phyloP scores from a whole-genome alignment of 176 grass and related monocot genomes.

The Triticum aestivum region DNA sequence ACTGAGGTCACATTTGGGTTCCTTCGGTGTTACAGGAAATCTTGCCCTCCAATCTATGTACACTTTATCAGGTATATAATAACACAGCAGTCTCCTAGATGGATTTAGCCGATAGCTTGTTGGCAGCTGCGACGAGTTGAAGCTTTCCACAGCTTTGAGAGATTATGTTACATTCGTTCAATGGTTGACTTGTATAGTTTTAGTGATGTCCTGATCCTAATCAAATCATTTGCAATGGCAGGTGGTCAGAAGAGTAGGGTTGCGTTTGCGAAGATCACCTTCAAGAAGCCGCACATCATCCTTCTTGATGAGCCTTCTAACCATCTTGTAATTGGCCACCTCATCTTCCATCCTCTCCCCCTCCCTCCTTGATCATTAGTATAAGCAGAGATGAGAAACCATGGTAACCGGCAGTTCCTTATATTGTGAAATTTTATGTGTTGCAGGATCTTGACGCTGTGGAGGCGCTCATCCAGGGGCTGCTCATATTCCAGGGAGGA shows the following conservation, averaged over 20 bases:
- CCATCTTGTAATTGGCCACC: conserved; percentile 71
- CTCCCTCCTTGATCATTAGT: background rate
- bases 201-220: conserved; percentile 16
- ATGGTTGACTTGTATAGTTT: background rate
- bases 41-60: conserved; percentile 97
- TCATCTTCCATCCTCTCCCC: background rate
- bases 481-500: conserved; percentile 95
- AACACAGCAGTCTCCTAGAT: background rate
- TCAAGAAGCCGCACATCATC: conserved; percentile 97
- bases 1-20: conserved; percentile 90
- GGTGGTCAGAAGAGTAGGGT: conserved; percentile 99
- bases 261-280: conserved; percentile 94
- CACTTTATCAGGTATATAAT: conserved; percentile 72
- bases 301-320: conserved; percentile 96
- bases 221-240: conserved; percentile 19
- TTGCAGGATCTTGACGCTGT: conserved; percentile 91
- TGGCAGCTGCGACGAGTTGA: background rate
- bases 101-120: background rate
- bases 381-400: background rate
- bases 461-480: conserved; percentile 93
- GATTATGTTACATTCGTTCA: background rate
- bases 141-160: background rate
- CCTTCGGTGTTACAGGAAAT: conserved; percentile 80
- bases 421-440: background rate
- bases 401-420: background rate